These are phyloP conservation scores for Vicia faba DNA, from an alignment of 306 rosid genomes.

Conservation along the genomic window DNA sequence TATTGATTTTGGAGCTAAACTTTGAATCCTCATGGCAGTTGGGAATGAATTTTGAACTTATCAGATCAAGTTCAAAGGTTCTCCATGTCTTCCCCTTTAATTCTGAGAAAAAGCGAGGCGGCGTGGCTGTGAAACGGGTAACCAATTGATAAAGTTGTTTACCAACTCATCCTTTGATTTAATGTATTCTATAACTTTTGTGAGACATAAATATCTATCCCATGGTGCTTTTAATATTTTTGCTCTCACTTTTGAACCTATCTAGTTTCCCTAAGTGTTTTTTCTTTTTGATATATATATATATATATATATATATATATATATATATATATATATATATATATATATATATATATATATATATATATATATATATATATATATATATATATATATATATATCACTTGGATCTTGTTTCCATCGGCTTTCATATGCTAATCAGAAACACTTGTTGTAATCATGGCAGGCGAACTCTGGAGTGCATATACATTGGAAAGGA, in stretches of 20 bases:
- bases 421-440: constrained; percentile 20
- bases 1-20: constrained; percentile 34
- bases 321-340: neutral
- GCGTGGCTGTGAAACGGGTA: constrained; percentile 86
- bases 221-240: constrained; percentile 14
- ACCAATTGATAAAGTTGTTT: constrained; percentile 27
- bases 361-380: no score
- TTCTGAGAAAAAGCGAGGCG: constrained; percentile 97
- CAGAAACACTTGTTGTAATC: constrained; percentile 21
- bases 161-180: constrained; percentile 29
- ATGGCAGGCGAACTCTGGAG: constrained; percentile 61
- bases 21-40: constrained; percentile 51
- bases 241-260: constrained; percentile 24
- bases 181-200: constrained; percentile 13
- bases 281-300: constrained; percentile 10
- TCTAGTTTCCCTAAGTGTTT: neutral
- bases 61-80: constrained; percentile 66
- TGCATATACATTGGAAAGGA: constrained; percentile 96
- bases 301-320: no score
- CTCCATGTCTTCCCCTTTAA: constrained; percentile 93
- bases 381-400: no score
- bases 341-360: no score
- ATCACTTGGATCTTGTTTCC: constrained; percentile 3
- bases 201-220: constrained; percentile 7
- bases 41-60: constrained; percentile 81